Base-by-base conservation (phyloP, 2,329 filamentous ascomycete genomes). In the Aspergillus nomiae region DNA sequence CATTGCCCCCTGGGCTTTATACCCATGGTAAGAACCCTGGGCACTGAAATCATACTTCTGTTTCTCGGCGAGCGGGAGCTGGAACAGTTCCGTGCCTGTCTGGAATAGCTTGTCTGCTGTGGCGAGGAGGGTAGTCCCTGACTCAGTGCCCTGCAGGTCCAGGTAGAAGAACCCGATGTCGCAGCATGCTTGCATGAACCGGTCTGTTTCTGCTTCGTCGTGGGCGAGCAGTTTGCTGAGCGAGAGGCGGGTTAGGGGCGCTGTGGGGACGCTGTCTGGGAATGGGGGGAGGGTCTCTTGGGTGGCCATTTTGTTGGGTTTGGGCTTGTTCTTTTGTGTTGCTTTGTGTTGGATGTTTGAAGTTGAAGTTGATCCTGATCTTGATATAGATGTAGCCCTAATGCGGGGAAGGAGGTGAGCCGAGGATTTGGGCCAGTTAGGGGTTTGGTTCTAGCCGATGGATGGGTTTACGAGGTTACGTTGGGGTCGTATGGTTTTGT, bases 131-230 rank as follows among this genome's bases (percentile, higher is more conserved):
- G 69, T 69, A 16, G 76, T 68, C 7, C 82, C 83, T 21, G 76
- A 64, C 2, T 72, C 66, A 1, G 70, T 71, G 55, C 70, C 70
- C 26, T 76, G 73, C 3, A 86, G 72, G 65, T 86, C 82, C 8
- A 87, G 76, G 65, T 87, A 87, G 75, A 86, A 87, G 74, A 87
- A 87, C 1, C 85, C 85, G 0, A 86, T 74, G 3, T 85, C 79
- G 46, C 77, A 74, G n/a, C 76, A 79, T n/a, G 78, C 77, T 38
- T 72, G 61, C 34, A 74, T 77, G 26, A 83, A 74, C 26, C 74
- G 72, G 11, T 71, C 57, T 7, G 71, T 67, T 69, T 82, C 81
- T 4, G 60, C 59, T 5, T 57, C 14, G 46, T 83, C 76, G 45
- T 74, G 69, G 2, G 69, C 68, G 28, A 79, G 65, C 38, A 83